A percentile compares a stretch with the other conserved stretches of the same genome.
Conservation (phyloP, 2,329 filamentous ascomycete species). For the Alternaria alternata region DNA sequence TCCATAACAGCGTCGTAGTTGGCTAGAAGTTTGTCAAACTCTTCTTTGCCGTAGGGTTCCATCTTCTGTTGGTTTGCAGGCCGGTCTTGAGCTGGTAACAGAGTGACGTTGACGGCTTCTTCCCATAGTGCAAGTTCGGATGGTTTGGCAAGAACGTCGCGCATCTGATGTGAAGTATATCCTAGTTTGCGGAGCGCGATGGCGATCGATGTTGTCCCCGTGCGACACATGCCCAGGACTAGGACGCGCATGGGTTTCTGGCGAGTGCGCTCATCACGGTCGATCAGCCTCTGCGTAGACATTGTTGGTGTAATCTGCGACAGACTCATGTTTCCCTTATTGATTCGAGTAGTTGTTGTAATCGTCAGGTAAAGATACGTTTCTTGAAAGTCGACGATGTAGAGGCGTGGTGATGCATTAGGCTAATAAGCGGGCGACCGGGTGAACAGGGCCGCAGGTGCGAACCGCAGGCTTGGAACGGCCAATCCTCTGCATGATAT, state of each 20-base stretch:
- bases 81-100: constrained; percentile 26
- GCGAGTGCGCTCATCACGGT: constrained; percentile 70
- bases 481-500: not conserved
- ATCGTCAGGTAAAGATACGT: constrained; percentile 9
- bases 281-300: constrained; percentile 56
- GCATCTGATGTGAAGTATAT: constrained; percentile 39
- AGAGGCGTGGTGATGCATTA: constrained; percentile 24
- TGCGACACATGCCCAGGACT: constrained; percentile 73
- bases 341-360: not conserved
- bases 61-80: constrained; percentile 15
- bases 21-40: constrained; percentile 59
- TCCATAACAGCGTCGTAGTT: constrained; percentile 51
- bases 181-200: constrained; percentile 56
- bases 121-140: constrained; percentile 36
- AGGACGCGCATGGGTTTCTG: constrained; percentile 77
- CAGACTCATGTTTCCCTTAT: not conserved
- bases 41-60: constrained; percentile 41
- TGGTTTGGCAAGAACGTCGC: constrained; percentile 28
- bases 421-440: constrained; percentile 34
- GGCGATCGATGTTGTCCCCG: constrained; percentile 67
- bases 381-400: constrained; percentile 7
- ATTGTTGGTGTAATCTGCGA: constrained; percentile 7
- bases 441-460: constrained; percentile 29
- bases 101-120: constrained; percentile 39
- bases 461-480: constrained; percentile 20